Evolutionary conservation across 78 protist genomes (phyloP), one percentile per base, ranked within the genome.

Genomic region (Chrysochromulina parva): DNA sequence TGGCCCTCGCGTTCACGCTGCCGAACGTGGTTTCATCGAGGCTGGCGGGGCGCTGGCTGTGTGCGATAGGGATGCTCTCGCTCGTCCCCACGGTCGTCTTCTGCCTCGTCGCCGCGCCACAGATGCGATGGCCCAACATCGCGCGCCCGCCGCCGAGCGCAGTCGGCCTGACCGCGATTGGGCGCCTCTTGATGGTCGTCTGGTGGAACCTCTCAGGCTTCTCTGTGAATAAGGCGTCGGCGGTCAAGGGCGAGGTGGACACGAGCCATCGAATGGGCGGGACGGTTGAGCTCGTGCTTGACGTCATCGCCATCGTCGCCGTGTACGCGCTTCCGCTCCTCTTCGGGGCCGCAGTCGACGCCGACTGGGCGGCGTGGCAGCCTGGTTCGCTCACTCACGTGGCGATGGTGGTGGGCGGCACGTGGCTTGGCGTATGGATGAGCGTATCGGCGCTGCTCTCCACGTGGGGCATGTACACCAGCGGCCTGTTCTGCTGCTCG

Each of bases 261-360:
- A 38, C 38, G 38, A 38, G 38, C 38, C 38, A 38, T 38, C 38
- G 38, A 38, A 38, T 38, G 38, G 38, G 38, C 38, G 38, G 38
- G 0, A 38, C 38, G 38, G 38, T 38, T 6, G 89, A 26, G 14
- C 28, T 85, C 60, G 89, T 48, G 11, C 14, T 2, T 26, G 89
- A 65, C 20, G 28, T 85, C 52, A 13, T 85, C 26, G 3, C 57
- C n/a, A 74, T 85, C 20, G 62, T 85, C 14, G 58, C 47, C 13
- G 89, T 69, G 58, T 85, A 85, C 14, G 55, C 73, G 22, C 57
- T 85, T 7, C 89, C 89, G 22, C n/a, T 53, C 28, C 17, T 85
- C 10, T 13, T 28, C 19, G 55, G 60, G 10, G 1, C 9, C n/a
- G 89, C 24, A 3, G 38, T 7, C 84, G 54, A 4, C 22, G 54